Evolutionary conservation across 441 rosid species (phyloP).

Genomic region (Erodium trifolium): DNA sequence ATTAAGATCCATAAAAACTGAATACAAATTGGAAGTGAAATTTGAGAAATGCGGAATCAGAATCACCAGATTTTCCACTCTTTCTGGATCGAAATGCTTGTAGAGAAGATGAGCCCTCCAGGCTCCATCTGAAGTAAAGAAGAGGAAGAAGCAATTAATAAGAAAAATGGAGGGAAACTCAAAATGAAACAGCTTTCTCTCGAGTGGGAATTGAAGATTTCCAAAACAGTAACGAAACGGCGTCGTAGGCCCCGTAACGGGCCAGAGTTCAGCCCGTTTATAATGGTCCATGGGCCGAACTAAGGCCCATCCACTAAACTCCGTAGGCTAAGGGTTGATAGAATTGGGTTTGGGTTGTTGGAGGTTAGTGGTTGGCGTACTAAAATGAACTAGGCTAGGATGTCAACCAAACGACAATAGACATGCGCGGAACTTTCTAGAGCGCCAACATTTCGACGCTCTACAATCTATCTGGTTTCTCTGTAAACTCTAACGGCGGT

Average conservation of each 20-base stretch:
- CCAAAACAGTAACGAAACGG: too few relatives aligned
- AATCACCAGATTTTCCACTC: not conserved
- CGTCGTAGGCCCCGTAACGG: too few relatives aligned
- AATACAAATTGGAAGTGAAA: not conserved
- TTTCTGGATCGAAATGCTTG: not conserved
- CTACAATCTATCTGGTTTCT: not conserved
- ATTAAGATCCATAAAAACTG: not conserved
- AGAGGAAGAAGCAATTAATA: not conserved
- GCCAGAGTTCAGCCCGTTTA: not conserved
- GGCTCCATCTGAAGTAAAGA: not conserved
- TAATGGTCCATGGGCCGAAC: not conserved
- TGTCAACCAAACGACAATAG: not conserved
- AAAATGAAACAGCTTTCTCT: not conserved
- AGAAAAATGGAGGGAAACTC: conserved; percentile 1
- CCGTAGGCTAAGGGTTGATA: too few relatives aligned
- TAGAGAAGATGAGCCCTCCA: not conserved
- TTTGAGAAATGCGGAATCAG: not conserved
- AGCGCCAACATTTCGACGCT: conserved; percentile 3
- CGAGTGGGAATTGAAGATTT: too few relatives aligned
- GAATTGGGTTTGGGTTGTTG: too few relatives aligned
- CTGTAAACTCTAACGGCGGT: not conserved
- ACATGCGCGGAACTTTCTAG: not conserved
- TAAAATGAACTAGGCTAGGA: not conserved
- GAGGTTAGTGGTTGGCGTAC: too few relatives aligned
- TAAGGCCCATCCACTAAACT: not conserved